phyloP scores from a whole-genome alignment of 192 early-diverging fungal species.

The Entophlyctis helioformis region DNA sequence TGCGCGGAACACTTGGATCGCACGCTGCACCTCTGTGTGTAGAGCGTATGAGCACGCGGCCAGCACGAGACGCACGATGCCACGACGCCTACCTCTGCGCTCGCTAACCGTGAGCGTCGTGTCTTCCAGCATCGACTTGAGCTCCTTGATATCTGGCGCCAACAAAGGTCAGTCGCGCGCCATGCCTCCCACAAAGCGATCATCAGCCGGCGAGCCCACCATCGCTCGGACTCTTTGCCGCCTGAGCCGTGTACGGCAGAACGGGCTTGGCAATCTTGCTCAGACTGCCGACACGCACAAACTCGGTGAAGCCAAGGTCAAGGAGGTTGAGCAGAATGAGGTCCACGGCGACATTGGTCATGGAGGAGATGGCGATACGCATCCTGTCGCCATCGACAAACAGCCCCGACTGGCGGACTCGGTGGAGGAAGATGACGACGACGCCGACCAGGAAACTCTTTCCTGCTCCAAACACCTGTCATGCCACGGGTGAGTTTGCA shows the following conservation, averaged over 20 bases:
- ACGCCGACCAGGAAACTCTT: slow-evolving; percentile 30
- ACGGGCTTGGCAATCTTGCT: slow-evolving; percentile 34
- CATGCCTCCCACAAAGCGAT: too few species aligned
- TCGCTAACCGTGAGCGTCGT: background rate
- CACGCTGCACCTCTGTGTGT: slow-evolving; percentile 29
- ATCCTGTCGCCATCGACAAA: slow-evolving; percentile 12
- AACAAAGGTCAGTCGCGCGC: too few species aligned
- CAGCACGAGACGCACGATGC: too few species aligned
- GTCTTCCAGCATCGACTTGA: slow-evolving; percentile 60
- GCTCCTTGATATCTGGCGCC: slow-evolving; percentile 55
- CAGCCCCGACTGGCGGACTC: slow-evolving; percentile 2
- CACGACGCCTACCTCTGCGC: background rate
- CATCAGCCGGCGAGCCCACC: too few species aligned
- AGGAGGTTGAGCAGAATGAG: slow-evolving; percentile 22
- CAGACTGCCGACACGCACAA: slow-evolving; percentile 35
- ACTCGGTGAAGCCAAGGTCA: slow-evolving; percentile 20
- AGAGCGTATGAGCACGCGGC: too few species aligned
- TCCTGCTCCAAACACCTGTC: slow-evolving; percentile 36
- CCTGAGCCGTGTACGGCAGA: slow-evolving; percentile 26
- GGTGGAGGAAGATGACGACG: slow-evolving; percentile 21
- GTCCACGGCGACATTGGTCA: slow-evolving; percentile 43
- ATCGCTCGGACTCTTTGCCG: slow-evolving; percentile 5
- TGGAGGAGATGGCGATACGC: slow-evolving; percentile 22
- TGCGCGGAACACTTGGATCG: slow-evolving; percentile 28
- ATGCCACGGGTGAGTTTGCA: too few species aligned